Conservation (phyloP, 2,329 filamentous ascomycete species). For the Xylariaceae sp. region DNA sequence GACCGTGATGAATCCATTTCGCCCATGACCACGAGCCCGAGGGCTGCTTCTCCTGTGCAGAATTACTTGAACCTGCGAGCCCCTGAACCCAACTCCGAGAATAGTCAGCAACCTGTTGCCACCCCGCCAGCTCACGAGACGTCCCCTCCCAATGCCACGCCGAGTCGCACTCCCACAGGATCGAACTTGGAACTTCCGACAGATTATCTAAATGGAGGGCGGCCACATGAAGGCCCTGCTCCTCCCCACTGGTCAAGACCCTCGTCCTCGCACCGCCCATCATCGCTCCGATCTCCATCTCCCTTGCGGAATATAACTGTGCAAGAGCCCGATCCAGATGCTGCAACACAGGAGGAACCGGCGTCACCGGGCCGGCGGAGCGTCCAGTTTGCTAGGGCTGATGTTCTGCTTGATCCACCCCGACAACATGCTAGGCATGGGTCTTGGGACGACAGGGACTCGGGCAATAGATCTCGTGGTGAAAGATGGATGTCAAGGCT, state of each 20-base stretch:
- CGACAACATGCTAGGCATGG: conserved; percentile 60
- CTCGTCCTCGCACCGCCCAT: conserved; percentile 17
- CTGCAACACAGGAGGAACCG: conserved; percentile 30
- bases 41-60: conserved; percentile 28
- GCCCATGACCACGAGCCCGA: conserved; percentile 39
- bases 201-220: conserved; percentile 44
- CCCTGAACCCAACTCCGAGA: too few species aligned
- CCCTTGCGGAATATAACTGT: conserved; percentile 20
- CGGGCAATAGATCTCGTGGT: conserved; percentile 59
- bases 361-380: conserved; percentile 59
- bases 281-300: conserved; percentile 25
- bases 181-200: conserved; percentile 29
- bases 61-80: conserved; percentile 29
- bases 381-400: conserved; percentile 73
- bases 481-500: conserved; percentile 77
- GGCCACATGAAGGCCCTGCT: conserved; percentile 37
- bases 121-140: conserved; percentile 22
- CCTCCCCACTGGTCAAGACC: conserved; percentile 25
- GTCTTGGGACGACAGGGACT: conserved; percentile 69
- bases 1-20: conserved; percentile 39
- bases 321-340: conserved; percentile 21
- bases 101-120: conserved; percentile 28
- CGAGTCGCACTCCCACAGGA: conserved; percentile 22
- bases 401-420: conserved; percentile 51
- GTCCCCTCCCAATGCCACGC: conserved; percentile 29